Conservation (phyloP, 2,329 filamentous ascomycete species). For the Exophiala xenobiotica region DNA sequence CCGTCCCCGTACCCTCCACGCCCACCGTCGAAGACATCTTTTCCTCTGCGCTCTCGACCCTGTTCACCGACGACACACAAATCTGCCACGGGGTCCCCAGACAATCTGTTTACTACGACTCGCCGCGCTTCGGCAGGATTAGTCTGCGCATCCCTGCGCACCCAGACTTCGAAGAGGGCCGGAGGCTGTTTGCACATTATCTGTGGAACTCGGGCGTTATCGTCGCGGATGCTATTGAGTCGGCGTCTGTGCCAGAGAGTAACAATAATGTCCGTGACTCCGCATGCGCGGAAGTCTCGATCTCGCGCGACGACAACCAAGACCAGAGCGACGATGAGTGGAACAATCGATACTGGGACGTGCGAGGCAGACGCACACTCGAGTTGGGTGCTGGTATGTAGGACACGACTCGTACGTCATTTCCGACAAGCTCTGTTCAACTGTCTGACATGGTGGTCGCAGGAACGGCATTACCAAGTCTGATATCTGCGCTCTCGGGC, state of each 20-base stretch:
- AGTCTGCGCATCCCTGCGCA: constrained; percentile 43
- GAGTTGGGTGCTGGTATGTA: constrained; percentile 62
- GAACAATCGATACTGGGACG: constrained; percentile 38
- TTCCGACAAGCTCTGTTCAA: constrained; percentile 3
- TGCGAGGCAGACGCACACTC: constrained; percentile 53
- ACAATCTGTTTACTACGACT: constrained; percentile 52
- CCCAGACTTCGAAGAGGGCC: constrained; percentile 49
- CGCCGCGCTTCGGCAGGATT: constrained; percentile 42
- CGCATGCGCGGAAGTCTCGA: no score
- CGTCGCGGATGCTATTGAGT: constrained; percentile 44
- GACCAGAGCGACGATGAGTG: constrained; percentile 6
- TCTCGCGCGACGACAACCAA: not conserved
- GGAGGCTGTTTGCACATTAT: constrained; percentile 59
- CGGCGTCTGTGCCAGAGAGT: constrained; percentile 32
- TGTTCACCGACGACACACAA: constrained; percentile 57
- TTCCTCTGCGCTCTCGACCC: constrained; percentile 50
- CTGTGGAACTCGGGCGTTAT: constrained; percentile 56
- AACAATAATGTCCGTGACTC: no score
- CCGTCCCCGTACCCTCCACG: constrained; percentile 19
- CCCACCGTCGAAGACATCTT: constrained; percentile 54
- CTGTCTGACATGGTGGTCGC: not conserved
- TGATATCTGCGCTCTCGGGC: constrained; percentile 39
- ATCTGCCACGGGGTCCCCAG: constrained; percentile 56
- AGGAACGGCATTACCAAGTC: constrained; percentile 45
- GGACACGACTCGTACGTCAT: not conserved